Evolutionary conservation across 2,329 filamentous ascomycete genomes (phyloP).

Genomic region (Fusarium protoensiforme): DNA sequence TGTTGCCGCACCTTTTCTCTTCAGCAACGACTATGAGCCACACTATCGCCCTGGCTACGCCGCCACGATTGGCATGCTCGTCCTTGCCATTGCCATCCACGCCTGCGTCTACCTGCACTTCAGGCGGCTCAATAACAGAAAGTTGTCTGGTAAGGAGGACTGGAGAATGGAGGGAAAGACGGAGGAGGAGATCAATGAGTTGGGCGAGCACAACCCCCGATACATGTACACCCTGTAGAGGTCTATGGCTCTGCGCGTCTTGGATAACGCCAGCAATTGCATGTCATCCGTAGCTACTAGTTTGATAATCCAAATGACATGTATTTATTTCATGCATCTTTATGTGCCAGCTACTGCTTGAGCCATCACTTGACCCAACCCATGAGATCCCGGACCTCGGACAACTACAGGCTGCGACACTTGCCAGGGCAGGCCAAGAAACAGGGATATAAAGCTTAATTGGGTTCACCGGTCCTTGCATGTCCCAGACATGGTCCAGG

Average conservation of each 20-base stretch:
- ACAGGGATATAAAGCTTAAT: neutral
- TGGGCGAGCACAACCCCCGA: conserved; percentile 6
- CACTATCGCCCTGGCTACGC: neutral
- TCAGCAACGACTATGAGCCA: neutral
- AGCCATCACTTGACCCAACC: neutral
- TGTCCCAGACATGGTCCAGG: neutral
- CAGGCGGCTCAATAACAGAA: neutral
- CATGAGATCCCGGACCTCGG: neutral
- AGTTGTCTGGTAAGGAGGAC: conserved; percentile 2
- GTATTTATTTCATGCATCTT: neutral
- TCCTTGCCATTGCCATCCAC: conserved; percentile 1
- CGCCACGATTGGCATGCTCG: conserved; percentile 5
- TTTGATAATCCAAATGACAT: neutral
- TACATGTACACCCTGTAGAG: conserved; percentile 6
- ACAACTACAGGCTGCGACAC: neutral
- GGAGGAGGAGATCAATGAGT: neutral
- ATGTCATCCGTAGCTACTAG: neutral
- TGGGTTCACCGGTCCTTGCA: neutral
- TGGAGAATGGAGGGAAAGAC: conserved; percentile 9
- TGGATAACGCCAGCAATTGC: neutral
- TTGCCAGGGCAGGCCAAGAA: neutral
- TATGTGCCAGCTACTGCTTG: neutral
- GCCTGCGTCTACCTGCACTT: conserved; percentile 1
- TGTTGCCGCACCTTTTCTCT: conserved; percentile 2
- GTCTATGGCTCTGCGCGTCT: neutral